Evolutionary conservation across 2,329 filamentous ascomycete genomes (phyloP).

Genomic region (Herpotrichia juniperi): DNA sequence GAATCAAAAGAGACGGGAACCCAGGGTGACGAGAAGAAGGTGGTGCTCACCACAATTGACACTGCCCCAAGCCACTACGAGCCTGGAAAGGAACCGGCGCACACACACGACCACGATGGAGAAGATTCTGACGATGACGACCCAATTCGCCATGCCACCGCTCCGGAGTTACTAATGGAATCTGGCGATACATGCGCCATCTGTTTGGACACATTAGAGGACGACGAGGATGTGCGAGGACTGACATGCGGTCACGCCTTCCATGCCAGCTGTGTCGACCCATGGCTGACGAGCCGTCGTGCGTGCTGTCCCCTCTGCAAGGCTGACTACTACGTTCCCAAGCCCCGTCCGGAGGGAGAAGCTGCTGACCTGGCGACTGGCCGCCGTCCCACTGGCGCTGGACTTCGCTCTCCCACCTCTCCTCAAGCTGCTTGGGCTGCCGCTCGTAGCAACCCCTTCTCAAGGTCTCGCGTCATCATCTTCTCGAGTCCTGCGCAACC

Average conservation of each 20-base stretch:
- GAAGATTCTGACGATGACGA: constrained; percentile 74
- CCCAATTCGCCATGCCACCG: constrained; percentile 81
- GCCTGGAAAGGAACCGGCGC: constrained; percentile 23
- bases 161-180: constrained; percentile 78
- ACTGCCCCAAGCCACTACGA: constrained; percentile 33
- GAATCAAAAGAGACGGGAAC: constrained; percentile 34
- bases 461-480: constrained; percentile 39
- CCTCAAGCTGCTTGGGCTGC: constrained; percentile 41
- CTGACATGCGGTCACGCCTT: constrained; percentile 97
- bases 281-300: constrained; percentile 91
- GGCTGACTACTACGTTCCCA: constrained; percentile 95
- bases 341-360: constrained; percentile 73
- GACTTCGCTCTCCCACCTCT: constrained; percentile 38
- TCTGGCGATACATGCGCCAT: constrained; percentile 95
- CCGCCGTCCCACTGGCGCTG: constrained; percentile 33
- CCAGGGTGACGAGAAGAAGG: constrained; percentile 28
- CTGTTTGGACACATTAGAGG: constrained; percentile 91
- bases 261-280: constrained; percentile 93
- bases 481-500: constrained; percentile 16
- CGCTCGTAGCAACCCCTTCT: constrained; percentile 37
- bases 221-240: constrained; percentile 93
- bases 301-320: constrained; percentile 98
- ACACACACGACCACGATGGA: constrained; percentile 45
- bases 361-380: constrained; percentile 30
- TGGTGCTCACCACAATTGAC: constrained; percentile 36